Percentiles rank a stretch among this genome's conserved stretches.
These are phyloP conservation scores for Phytophthora litchii DNA, from an alignment of 352 stramenopile genomes.

Conservation along the genomic window DNA sequence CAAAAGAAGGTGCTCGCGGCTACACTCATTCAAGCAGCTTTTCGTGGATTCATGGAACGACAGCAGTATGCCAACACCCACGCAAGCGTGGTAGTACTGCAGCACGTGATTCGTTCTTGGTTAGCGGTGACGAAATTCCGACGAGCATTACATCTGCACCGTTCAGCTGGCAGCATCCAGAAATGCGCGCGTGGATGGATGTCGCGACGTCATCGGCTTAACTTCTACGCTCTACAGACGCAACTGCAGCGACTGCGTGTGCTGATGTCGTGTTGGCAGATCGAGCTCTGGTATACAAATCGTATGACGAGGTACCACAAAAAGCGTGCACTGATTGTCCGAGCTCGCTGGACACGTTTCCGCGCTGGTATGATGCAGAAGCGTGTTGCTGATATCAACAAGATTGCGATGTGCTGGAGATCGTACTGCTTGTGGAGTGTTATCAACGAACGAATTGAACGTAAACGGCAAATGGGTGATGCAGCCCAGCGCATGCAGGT, in stretches of 20 bases:
- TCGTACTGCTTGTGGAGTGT: slow-evolving; percentile 30
- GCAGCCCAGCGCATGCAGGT: slow-evolving; percentile 39
- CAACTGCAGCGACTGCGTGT: slow-evolving; percentile 44
- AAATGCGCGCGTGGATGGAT: slow-evolving; percentile 49
- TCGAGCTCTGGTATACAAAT: slow-evolving; percentile 55
- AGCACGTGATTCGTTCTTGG: slow-evolving; percentile 29
- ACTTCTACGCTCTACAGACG: slow-evolving; percentile 49
- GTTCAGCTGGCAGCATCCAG: slow-evolving; percentile 47
- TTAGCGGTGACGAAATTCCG: slow-evolving; percentile 15
- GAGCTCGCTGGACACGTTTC: slow-evolving; percentile 43
- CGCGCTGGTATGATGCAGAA: slow-evolving; percentile 36
- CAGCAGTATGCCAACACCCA: slow-evolving; percentile 24
- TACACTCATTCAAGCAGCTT: slow-evolving; percentile 35
- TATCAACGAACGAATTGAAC: slow-evolving; percentile 33
- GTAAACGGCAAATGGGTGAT: slow-evolving; percentile 15
- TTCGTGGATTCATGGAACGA: slow-evolving; percentile 27
- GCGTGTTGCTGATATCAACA: slow-evolving; percentile 23
- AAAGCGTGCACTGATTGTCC: slow-evolving; percentile 32
- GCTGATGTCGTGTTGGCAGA: slow-evolving; percentile 52
- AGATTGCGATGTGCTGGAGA: slow-evolving; percentile 43
- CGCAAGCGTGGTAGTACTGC: slow-evolving; percentile 19
- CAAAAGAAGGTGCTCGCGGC: slow-evolving; percentile 33
- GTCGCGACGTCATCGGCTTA: slow-evolving; percentile 40
- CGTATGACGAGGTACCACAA: slow-evolving; percentile 28
- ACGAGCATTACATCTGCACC: slow-evolving; percentile 24